These are phyloP conservation scores for Jamesozyma lodderae DNA, from an alignment of 805 yeast species.

Conservation along the genomic window DNA sequence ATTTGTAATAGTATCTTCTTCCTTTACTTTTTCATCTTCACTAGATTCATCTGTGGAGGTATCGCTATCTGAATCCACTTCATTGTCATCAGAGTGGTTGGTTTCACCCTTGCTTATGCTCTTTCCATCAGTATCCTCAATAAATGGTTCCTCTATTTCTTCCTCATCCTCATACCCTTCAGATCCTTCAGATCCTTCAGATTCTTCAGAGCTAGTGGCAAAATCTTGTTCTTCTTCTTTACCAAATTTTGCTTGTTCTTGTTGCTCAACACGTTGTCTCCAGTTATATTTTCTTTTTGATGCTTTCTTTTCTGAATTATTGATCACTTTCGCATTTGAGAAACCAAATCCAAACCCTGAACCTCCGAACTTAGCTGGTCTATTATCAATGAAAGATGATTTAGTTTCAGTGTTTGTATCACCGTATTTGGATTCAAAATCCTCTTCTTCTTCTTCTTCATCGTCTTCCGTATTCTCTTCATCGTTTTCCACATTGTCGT, in stretches of 20 bases:
- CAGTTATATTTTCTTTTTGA: conserved; percentile 60
- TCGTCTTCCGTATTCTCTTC: conserved; percentile 12
- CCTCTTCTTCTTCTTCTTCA: conserved; percentile 22
- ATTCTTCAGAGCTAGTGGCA: conserved; percentile 29
- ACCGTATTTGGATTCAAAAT: conserved; percentile 22
- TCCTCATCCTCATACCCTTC: conserved; percentile 15
- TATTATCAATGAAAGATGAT: conserved; percentile 56
- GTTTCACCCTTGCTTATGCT: neutral
- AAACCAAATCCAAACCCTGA: conserved; percentile 66
- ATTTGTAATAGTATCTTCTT: conserved; percentile 27
- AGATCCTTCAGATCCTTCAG: conserved; percentile 26
- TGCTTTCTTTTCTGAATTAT: conserved; percentile 20
- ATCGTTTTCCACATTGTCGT: conserved; percentile 17
- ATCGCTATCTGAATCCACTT: conserved; percentile 24
- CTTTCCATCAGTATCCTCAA: too few relatives aligned
- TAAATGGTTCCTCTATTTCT: conserved; percentile 10
- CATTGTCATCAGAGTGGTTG: conserved; percentile 3
- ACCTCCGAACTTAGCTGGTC: conserved; percentile 56
- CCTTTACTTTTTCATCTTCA: conserved; percentile 22
- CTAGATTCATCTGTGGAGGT: conserved; percentile 5
- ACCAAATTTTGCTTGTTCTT: conserved; percentile 36
- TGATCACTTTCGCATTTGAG: conserved; percentile 42
- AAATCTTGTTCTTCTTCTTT: conserved; percentile 59
- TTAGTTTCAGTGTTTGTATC: conserved; percentile 9
- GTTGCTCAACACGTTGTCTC: conserved; percentile 48